Conservation (phyloP, 75 land plant genomes). For the Sequoiadendron giganteum region DNA sequence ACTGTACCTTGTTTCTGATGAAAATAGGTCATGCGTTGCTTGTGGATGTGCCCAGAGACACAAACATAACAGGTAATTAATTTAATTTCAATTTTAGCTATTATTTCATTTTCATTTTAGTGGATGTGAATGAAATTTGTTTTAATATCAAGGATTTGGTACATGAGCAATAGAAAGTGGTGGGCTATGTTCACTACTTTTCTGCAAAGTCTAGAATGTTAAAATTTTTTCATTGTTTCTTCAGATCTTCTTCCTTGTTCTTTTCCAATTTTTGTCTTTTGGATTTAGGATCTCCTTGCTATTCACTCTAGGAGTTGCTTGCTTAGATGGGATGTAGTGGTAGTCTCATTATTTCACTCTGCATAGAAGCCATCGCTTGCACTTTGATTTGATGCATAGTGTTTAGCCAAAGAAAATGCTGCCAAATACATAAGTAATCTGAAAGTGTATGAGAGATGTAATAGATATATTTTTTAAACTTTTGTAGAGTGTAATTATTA, state of each 20-base stretch:
- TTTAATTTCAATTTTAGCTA: neutral
- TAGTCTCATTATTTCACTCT: neutral
- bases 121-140: neutral
- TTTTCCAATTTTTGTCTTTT: neutral
- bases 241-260: neutral
- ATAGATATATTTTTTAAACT: neutral
- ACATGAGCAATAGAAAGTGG: neutral
- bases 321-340: neutral
- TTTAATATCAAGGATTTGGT: neutral
- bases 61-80: constrained; percentile 72
- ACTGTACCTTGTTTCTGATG: neutral
- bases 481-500: neutral
- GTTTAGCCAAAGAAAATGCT: neutral
- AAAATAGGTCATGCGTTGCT: constrained; percentile 74
- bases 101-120: neutral
- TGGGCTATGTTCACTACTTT: neutral
- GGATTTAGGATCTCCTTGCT: neutral
- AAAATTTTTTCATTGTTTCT: neutral
- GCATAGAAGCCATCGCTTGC: neutral
- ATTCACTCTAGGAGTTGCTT: neutral
- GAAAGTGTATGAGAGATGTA: neutral
- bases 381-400: neutral
- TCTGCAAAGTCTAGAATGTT: neutral
- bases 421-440: neutral
- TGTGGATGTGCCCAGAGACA: constrained; percentile 93